phyloP scores from a whole-genome alignment of 306 rosid species.

The Inga laurina region DNA sequence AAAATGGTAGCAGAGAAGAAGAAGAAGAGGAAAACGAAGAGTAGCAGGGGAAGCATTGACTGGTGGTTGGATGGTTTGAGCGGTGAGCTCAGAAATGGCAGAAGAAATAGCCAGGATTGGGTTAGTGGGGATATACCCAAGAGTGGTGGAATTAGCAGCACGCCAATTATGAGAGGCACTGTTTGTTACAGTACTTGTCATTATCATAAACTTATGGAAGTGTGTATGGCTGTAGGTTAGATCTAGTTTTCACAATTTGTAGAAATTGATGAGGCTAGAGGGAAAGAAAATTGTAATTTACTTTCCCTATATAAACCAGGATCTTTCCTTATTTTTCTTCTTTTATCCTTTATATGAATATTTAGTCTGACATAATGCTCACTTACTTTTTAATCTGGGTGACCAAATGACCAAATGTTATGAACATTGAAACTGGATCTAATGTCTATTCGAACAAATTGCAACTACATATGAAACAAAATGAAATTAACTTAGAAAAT shows the following conservation, averaged over 20 bases:
- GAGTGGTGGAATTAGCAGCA: conserved; percentile 94
- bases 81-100: conserved; percentile 69
- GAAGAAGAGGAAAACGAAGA: conserved; percentile 57
- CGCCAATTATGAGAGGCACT: conserved; percentile 97
- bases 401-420: not conserved
- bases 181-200: conserved; percentile 64
- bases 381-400: conserved; percentile 22
- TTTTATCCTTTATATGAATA: not conserved
- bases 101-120: conserved; percentile 90
- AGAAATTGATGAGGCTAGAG: conserved; percentile 44
- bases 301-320: conserved; percentile 36
- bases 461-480: no score
- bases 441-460: no score
- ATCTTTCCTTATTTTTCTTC: conserved; percentile 26
- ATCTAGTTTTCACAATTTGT: conserved; percentile 55
- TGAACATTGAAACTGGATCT: no score
- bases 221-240: conserved; percentile 53
- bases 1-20: conserved; percentile 54
- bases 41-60: conserved; percentile 87
- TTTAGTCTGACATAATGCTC: conserved; percentile 19
- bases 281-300: conserved; percentile 18
- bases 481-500: no score
- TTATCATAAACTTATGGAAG: conserved; percentile 55
- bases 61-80: conserved; percentile 96
- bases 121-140: conserved; percentile 75